Evolutionary conservation across 2,329 filamentous ascomycete species (phyloP).

Genomic region (Magnaporthiopsis poae): DNA sequence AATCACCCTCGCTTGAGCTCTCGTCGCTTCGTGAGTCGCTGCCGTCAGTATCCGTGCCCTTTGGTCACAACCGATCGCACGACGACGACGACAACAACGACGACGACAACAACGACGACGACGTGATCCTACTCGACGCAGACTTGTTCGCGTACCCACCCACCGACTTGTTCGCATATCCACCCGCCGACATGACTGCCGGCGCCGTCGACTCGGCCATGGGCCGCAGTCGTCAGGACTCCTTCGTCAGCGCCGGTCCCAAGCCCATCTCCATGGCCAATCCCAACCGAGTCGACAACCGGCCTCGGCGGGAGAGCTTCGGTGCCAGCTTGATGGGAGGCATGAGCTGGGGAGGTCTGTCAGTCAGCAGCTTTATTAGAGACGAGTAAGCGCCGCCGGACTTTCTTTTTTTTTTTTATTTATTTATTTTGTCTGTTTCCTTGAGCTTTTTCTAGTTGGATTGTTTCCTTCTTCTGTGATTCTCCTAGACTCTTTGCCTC

Average conservation of each 20-base stretch:
- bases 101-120: conserved; percentile 16
- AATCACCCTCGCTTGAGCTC: conserved; percentile 9
- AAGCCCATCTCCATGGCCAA: conserved; percentile 60
- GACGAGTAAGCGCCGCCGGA: conserved; percentile 68
- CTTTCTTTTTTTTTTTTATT: no score
- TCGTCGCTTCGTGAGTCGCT: conserved; percentile 15
- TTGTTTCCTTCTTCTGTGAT: neutral
- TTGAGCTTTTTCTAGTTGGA: neutral
- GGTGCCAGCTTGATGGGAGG: conserved; percentile 63
- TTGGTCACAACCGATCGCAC: conserved; percentile 1
- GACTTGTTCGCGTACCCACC: conserved; percentile 26
- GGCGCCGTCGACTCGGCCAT: conserved; percentile 50
- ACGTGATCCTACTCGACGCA: conserved; percentile 37
- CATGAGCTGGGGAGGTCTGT: conserved; percentile 95
- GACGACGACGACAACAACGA: conserved; percentile 12
- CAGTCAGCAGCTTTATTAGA: conserved; percentile 90
- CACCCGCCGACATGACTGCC: conserved; percentile 44
- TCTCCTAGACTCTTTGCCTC: neutral
- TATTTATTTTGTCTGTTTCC: neutral
- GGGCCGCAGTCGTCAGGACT: conserved; percentile 52
- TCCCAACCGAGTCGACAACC: conserved; percentile 50
- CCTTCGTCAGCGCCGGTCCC: conserved; percentile 54
- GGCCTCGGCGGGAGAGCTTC: conserved; percentile 51
- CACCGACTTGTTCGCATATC: conserved; percentile 29
- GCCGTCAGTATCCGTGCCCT: conserved; percentile 14